Base-by-base conservation (phyloP, 192 early-diverging fungal genomes). In the Obelidium mucronatum region DNA sequence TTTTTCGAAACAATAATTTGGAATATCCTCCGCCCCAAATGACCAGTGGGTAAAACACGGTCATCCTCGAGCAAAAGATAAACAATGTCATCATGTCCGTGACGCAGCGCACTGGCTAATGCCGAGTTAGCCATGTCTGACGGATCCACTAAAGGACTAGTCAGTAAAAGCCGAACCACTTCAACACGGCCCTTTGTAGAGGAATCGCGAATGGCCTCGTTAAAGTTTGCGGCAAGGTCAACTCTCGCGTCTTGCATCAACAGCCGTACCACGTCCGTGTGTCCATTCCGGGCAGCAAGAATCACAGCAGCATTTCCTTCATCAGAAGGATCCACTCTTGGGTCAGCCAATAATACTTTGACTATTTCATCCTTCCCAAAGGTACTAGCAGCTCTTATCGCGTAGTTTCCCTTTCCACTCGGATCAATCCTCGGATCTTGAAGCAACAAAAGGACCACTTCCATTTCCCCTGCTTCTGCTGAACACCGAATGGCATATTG, bases 261-360 rank as follows among this genome's bases (percentile, higher is more conserved):
- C 13, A 42, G 4, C 28, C 51, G 19, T 19, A 68, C 66, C 17
- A 68, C 39, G 11, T n/a, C 1, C 8, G 28, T 31, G 31, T 52
- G 22, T 30, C 66, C 66, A 51, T 52, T 68, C 28, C 53, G 31
- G 2, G 40, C 15, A 19, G 66, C 66, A 8, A 48, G 39, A 68
- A 39, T 30, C 3, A 68, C 34, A 8, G 42, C 39, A 19, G 28
- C 42, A 44, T 68, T 51, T 5, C 31, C 39, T 24, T n/a, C 17
- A 30, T 8, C 66, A 11, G 66, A 68, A 28, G 69, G 69, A 58
- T 72, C 69, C 1, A 72, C 69, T 22, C 69, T 51, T 59, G 54
- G 24, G 24, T 72, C 69, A 33, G 2, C 48, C 4, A 72, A 36
- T 19, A 72, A 30, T 15, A 58, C 8, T 11, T 31, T 4, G 3